Conservation (phyloP, 2,329 filamentous ascomycete species). For the Neurospora sp. region DNA sequence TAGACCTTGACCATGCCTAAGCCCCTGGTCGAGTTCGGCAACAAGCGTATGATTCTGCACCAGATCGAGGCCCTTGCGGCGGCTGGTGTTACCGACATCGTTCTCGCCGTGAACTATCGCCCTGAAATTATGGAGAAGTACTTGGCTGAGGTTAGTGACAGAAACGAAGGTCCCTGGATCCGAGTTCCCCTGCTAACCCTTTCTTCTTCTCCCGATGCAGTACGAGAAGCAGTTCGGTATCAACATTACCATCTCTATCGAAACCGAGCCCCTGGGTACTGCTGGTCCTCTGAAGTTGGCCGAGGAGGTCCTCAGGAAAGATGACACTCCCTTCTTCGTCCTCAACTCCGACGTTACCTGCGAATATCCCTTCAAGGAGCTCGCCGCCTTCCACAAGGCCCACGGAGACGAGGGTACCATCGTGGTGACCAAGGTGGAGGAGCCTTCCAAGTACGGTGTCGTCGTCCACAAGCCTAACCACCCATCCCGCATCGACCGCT, state of each 20-base stretch:
- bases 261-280: constrained; percentile 89
- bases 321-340: constrained; percentile 92
- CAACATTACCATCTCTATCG: constrained; percentile 94
- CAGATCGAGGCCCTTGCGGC: constrained; percentile 91
- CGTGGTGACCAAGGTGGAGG: constrained; percentile 96
- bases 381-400: constrained; percentile 81
- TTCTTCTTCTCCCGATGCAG: constrained; percentile 29
- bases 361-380: constrained; percentile 88
- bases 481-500: constrained; percentile 86
- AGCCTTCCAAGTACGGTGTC: constrained; percentile 97
- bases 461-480: constrained; percentile 94
- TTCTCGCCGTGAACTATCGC: constrained; percentile 96
- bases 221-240: constrained; percentile 89
- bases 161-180: neutral
- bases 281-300: constrained; percentile 93
- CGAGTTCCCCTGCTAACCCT: constrained; percentile 4
- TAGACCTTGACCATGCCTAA: constrained; percentile 96
- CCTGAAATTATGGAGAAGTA: constrained; percentile 96
- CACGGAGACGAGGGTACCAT: constrained; percentile 97
- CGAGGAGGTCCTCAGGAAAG: constrained; percentile 83
- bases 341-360: constrained; percentile 98
- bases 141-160: constrained; percentile 64
- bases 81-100: constrained; percentile 93
- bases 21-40: constrained; percentile 94
- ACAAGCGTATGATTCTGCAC: constrained; percentile 98